phyloP scores from a whole-genome alignment of 1,284 basidiomycete genomes.

The Polyporus tsugae region DNA sequence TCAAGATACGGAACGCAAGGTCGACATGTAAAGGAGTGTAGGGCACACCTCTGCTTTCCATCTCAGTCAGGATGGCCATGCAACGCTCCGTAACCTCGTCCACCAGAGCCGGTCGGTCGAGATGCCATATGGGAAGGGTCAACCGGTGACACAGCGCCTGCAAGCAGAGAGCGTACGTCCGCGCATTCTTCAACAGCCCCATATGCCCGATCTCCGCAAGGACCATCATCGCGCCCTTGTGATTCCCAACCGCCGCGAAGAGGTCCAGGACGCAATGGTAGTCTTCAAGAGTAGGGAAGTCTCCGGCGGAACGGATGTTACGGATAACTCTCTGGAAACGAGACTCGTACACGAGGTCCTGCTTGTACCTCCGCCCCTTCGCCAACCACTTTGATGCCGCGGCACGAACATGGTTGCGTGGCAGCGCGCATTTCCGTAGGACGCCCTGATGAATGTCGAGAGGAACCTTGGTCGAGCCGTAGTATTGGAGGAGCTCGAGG shows the following conservation, averaged over 20 bases:
- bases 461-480: constrained; percentile 59
- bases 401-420: constrained; percentile 53
- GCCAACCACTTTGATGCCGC: constrained; percentile 49
- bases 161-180: constrained; percentile 69
- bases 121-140: constrained; percentile 58
- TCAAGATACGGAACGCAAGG: constrained; percentile 69
- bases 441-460: constrained; percentile 71
- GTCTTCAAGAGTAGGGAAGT: constrained; percentile 63
- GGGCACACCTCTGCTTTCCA: constrained; percentile 55
- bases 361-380: constrained; percentile 39
- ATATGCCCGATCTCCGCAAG: constrained; percentile 62
- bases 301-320: constrained; percentile 67
- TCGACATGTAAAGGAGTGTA: constrained; percentile 69
- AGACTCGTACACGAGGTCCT: constrained; percentile 62
- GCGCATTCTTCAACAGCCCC: constrained; percentile 54
- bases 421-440: constrained; percentile 67
- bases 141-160: constrained; percentile 74
- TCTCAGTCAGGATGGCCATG: constrained; percentile 61
- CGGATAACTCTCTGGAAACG: constrained; percentile 71
- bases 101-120: constrained; percentile 45
- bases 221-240: constrained; percentile 62
- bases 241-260: constrained; percentile 76
- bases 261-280: constrained; percentile 78
- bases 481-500: constrained; percentile 57
- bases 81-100: constrained; percentile 55